phyloP scores from a whole-genome alignment of 2,329 filamentous ascomycete genomes.

The Fusarium mundagurra region DNA sequence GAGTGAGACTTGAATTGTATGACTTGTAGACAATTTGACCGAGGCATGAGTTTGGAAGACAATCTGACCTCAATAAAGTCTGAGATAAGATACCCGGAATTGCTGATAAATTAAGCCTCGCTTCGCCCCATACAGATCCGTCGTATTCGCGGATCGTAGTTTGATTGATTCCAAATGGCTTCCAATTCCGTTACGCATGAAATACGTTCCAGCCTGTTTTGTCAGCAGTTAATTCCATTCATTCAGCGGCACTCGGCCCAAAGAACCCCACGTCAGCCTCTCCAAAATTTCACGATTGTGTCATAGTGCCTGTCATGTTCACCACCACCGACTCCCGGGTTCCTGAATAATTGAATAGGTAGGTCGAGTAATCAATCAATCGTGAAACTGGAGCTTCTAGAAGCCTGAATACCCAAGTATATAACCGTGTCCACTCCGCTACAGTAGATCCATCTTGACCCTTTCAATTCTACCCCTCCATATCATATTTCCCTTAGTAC shows the following conservation, averaged over 20 bases:
- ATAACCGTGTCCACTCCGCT: conserved; percentile 28
- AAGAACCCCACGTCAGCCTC: conserved; percentile 12
- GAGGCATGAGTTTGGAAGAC: background rate
- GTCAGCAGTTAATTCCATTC: conserved; percentile 26
- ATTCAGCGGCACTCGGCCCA: conserved; percentile 25
- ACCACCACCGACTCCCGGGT: conserved; percentile 29
- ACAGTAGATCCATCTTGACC: conserved; percentile 4
- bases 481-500: background rate
- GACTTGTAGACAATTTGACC: background rate
- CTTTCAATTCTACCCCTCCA: conserved; percentile 11
- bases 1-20: too few species aligned
- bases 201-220: conserved; percentile 18
- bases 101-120: conserved; percentile 26
- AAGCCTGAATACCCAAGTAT: background rate
- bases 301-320: conserved; percentile 35
- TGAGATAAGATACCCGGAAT: background rate
- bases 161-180: conserved; percentile 32
- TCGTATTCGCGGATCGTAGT: conserved; percentile 23
- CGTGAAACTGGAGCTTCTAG: conserved; percentile 10
- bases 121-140: conserved; percentile 16
- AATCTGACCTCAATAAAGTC: background rate
- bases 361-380: conserved; percentile 15
- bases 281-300: conserved; percentile 35
- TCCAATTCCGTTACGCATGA: background rate
- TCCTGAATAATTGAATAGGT: background rate